Conservation (phyloP, 768 basidiomycete species). For the Atractiella rhizophila region DNA sequence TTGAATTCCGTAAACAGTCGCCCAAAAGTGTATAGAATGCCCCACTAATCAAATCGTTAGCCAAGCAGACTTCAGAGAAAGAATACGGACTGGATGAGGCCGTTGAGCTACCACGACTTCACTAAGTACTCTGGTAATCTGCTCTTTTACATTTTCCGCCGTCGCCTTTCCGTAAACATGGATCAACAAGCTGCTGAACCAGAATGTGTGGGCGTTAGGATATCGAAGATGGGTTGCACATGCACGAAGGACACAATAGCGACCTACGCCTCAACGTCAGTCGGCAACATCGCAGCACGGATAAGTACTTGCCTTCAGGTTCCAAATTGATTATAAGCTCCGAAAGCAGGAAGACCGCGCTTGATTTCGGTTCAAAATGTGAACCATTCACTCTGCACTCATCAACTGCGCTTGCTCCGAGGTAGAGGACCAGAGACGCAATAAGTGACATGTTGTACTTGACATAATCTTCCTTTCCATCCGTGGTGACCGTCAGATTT, state of each 20-base stretch:
- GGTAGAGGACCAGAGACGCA: constrained; percentile 84
- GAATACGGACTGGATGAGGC: constrained; percentile 85
- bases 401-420: constrained; percentile 75
- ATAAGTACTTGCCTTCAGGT: constrained; percentile 45
- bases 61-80: no score
- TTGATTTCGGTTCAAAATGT: constrained; percentile 54
- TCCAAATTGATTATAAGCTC: constrained; percentile 63
- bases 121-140: constrained; percentile 38
- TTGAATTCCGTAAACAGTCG: constrained; percentile 1
- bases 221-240: constrained; percentile 85
- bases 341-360: constrained; percentile 59
- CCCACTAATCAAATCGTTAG: no score
- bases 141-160: constrained; percentile 47
- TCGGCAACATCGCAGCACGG: background rate
- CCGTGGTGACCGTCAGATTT: constrained; percentile 27
- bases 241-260: constrained; percentile 81
- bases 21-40: constrained; percentile 3
- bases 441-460: constrained; percentile 67
- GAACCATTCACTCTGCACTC: constrained; percentile 60
- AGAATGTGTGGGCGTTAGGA: constrained; percentile 93
- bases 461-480: constrained; percentile 24
- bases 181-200: constrained; percentile 78
- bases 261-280: constrained; percentile 31
- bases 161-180: constrained; percentile 54
- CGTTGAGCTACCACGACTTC: constrained; percentile 83